A percentile compares a stretch with the other conserved stretches of the same genome.
These are phyloP conservation scores for Globisporangium lucens DNA, from an alignment of 352 stramenopile species.

Conservation along the genomic window DNA sequence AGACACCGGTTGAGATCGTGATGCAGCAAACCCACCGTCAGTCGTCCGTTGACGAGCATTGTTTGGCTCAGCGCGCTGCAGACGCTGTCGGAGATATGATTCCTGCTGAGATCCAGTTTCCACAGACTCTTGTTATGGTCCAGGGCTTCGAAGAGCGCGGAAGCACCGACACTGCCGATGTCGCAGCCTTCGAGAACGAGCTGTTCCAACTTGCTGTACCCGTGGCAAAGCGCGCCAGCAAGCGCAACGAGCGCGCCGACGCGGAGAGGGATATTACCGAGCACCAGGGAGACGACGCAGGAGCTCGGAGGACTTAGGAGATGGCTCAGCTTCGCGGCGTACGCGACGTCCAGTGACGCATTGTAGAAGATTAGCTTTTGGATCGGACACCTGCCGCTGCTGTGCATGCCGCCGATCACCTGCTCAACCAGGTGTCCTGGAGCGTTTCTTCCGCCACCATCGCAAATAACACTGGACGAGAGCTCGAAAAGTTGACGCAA, in stretches of 20 bases:
- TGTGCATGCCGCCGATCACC: slow-evolving; percentile 46
- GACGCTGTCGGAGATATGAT: slow-evolving; percentile 55
- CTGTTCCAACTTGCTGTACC: slow-evolving; percentile 53
- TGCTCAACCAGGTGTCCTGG: slow-evolving; percentile 40
- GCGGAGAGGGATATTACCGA: slow-evolving; percentile 49
- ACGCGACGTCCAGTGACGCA: slow-evolving; percentile 30
- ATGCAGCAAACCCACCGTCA: slow-evolving; percentile 27
- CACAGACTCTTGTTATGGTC: slow-evolving; percentile 45
- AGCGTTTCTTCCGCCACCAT: slow-evolving; percentile 27
- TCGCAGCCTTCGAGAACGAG: slow-evolving; percentile 66
- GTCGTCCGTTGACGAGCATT: slow-evolving; percentile 30
- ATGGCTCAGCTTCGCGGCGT: slow-evolving; percentile 30
- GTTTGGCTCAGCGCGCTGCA: slow-evolving; percentile 34
- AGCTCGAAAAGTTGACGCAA: slow-evolving; percentile 57
- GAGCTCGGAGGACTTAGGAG: slow-evolving; percentile 34
- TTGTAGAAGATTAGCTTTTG: slow-evolving; percentile 80
- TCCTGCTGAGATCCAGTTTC: slow-evolving; percentile 73
- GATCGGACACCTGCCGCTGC: slow-evolving; percentile 25
- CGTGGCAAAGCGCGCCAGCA: slow-evolving; percentile 42
- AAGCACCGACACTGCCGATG: slow-evolving; percentile 47
- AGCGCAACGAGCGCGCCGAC: slow-evolving; percentile 37
- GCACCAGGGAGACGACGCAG: slow-evolving; percentile 49
- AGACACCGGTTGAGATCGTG: neutral
- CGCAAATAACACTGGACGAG: slow-evolving; percentile 56
- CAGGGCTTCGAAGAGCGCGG: slow-evolving; percentile 48